These are phyloP conservation scores for Botrytis fabae DNA, from an alignment of 2,329 filamentous ascomycete genomes.

Conservation along the genomic window DNA sequence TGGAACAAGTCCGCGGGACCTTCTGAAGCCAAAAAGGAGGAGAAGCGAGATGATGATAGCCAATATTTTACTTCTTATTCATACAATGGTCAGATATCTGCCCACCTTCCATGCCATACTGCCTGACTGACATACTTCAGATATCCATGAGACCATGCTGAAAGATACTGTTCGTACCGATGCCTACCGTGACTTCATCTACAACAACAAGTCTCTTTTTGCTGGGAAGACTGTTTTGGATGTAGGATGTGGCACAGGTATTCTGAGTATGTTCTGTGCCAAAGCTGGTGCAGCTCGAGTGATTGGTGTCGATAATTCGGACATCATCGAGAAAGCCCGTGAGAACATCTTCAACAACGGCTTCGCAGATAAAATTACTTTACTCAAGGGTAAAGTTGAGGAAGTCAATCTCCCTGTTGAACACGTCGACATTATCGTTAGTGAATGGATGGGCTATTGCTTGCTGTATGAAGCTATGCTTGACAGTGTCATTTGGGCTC, in stretches of 20 bases:
- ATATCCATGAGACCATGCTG: slow-evolving; percentile 94
- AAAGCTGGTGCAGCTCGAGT: slow-evolving; percentile 84
- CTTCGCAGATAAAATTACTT: slow-evolving; percentile 71
- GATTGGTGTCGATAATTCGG: slow-evolving; percentile 88
- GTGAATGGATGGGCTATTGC: slow-evolving; percentile 97
- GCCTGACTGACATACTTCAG: slow-evolving; percentile 45
- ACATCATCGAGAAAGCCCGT: slow-evolving; percentile 82
- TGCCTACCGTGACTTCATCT: slow-evolving; percentile 92
- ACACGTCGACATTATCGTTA: slow-evolving; percentile 90
- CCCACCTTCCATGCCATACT: slow-evolving; percentile 25
- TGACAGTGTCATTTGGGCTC: slow-evolving; percentile 83
- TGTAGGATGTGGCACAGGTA: slow-evolving; percentile 84
- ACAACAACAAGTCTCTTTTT: slow-evolving; percentile 85
- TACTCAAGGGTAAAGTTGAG: slow-evolving; percentile 82
- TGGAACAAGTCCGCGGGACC: slow-evolving; percentile 42
- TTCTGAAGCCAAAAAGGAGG: slow-evolving; percentile 32
- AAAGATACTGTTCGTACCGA: slow-evolving; percentile 88
- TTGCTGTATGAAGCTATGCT: slow-evolving; percentile 96
- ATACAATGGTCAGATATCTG: slow-evolving; percentile 56
- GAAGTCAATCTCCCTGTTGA: slow-evolving; percentile 76
- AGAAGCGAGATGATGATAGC: slow-evolving; percentile 53
- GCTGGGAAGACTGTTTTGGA: slow-evolving; percentile 84
- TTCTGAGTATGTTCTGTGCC: slow-evolving; percentile 92
- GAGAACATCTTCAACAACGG: slow-evolving; percentile 84
- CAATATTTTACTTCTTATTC: slow-evolving; percentile 67